Conservation (phyloP, 2,329 filamentous ascomycete genomes). For the Beauveria medogensis region DNA sequence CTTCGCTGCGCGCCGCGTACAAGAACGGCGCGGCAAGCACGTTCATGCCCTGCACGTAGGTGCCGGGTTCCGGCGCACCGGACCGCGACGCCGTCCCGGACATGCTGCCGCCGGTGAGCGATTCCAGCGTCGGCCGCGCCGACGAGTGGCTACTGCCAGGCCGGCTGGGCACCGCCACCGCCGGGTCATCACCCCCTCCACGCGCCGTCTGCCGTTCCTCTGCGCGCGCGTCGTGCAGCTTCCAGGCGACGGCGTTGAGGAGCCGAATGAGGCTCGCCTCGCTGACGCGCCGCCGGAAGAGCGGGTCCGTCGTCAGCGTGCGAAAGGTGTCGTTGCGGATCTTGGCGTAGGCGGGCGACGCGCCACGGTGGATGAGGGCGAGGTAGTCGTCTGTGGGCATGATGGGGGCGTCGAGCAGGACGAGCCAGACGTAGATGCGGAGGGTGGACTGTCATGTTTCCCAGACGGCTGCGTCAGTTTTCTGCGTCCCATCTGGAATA, state of each 20-base stretch:
- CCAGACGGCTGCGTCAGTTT: not conserved
- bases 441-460: constrained; percentile 61
- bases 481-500: not conserved
- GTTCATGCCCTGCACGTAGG: constrained; percentile 98
- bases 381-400: constrained; percentile 84
- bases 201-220: constrained; percentile 22
- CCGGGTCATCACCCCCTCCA: too few species aligned
- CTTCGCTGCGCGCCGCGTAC: constrained; percentile 88
- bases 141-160: constrained; percentile 7
- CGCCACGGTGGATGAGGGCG: constrained; percentile 80
- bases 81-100: not conserved
- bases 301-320: constrained; percentile 90
- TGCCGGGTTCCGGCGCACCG: constrained; percentile 57
- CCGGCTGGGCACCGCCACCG: not conserved
- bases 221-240: constrained; percentile 69
- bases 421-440: constrained; percentile 93
- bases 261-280: constrained; percentile 92
- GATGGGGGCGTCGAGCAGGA: constrained; percentile 80
- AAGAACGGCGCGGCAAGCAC: constrained; percentile 92
- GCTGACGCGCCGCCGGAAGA: constrained; percentile 90
- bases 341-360: constrained; percentile 91
- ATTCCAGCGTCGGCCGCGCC: not conserved
- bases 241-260: constrained; percentile 93
- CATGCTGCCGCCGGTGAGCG: not conserved
- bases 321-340: constrained; percentile 98